Evolutionary conservation across 2,329 filamentous ascomycete species (phyloP).

Genomic region (Cladosporium sp.): DNA sequence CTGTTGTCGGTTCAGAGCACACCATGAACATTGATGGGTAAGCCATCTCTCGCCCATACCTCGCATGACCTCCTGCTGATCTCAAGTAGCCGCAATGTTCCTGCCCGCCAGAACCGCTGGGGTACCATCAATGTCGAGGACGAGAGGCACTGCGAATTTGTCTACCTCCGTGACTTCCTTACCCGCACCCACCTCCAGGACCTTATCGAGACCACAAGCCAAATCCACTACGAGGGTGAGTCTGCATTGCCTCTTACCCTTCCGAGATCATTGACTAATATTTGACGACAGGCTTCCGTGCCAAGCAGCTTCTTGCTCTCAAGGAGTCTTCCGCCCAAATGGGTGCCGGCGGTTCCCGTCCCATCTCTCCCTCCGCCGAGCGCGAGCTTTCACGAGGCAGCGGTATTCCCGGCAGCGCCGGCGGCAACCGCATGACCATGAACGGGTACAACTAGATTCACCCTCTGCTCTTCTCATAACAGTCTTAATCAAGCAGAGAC

Average conservation of each 20-base stretch:
- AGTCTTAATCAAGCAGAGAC: slow-evolving; percentile 16
- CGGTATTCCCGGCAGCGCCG: slow-evolving; percentile 48
- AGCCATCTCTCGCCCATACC: not conserved
- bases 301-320: slow-evolving; percentile 94
- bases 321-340: slow-evolving; percentile 95
- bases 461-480: slow-evolving; percentile 16
- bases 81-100: slow-evolving; percentile 32
- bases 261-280: slow-evolving; percentile 32
- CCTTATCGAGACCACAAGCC: slow-evolving; percentile 96
- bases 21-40: slow-evolving; percentile 87
- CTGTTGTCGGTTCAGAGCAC: slow-evolving; percentile 96
- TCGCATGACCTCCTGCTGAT: not conserved
- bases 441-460: slow-evolving; percentile 76
- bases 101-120: slow-evolving; percentile 97
- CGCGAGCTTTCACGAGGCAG: slow-evolving; percentile 61
- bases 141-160: slow-evolving; percentile 99
- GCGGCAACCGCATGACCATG: slow-evolving; percentile 95
- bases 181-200: slow-evolving; percentile 98
- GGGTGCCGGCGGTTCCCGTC: slow-evolving; percentile 64
- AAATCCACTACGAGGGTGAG: slow-evolving; percentile 88
- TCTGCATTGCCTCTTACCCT: too few relatives aligned
- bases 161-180: slow-evolving; percentile 97
- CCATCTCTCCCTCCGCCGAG: slow-evolving; percentile 92
- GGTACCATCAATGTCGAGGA: slow-evolving; percentile 99
- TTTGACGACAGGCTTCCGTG: slow-evolving; percentile 69